A percentile compares a stretch with the other conserved stretches of the same genome.
These are phyloP conservation scores for Wickerhamiella pararugosa DNA, from an alignment of 1,139 yeast genomes.

Conservation along the genomic window DNA sequence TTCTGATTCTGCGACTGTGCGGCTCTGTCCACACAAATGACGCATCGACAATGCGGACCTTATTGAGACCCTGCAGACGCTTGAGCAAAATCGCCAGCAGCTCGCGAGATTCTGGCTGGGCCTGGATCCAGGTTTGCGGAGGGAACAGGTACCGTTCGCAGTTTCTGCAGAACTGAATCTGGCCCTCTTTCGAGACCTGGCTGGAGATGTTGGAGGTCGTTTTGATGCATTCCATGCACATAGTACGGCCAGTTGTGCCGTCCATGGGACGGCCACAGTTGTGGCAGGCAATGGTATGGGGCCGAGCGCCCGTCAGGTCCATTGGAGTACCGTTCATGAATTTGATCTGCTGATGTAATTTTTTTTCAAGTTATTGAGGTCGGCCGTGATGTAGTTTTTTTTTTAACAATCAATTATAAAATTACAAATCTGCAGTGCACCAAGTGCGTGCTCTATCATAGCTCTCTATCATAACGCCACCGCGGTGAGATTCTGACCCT, in stretches of 20 bases:
- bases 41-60: slow-evolving; percentile 84
- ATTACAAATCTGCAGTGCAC: neutral
- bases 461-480: too few species aligned
- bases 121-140: slow-evolving; percentile 84
- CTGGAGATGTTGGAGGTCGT: slow-evolving; percentile 87
- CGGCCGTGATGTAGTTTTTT: too few species aligned
- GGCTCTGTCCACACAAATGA: slow-evolving; percentile 98
- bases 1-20: slow-evolving; percentile 85
- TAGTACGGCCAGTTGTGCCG: slow-evolving; percentile 82
- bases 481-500: too few species aligned
- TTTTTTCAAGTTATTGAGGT: neutral
- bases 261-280: slow-evolving; percentile 99
- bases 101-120: slow-evolving; percentile 85
- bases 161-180: slow-evolving; percentile 84
- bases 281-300: slow-evolving; percentile 73
- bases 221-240: slow-evolving; percentile 97
- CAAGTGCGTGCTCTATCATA: too few species aligned
- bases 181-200: slow-evolving; percentile 92
- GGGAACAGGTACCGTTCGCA: slow-evolving; percentile 95
- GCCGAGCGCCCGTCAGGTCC: slow-evolving; percentile 13
- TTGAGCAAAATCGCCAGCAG: slow-evolving; percentile 78
- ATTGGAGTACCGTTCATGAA: slow-evolving; percentile 3
- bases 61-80: slow-evolving; percentile 74
- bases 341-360: slow-evolving; percentile 3
- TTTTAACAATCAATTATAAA: neutral